Percentiles rank a stretch among this genome's conserved stretches.
Evolutionary conservation across 1,139 yeast species (phyloP).

Genomic region (Yarrowia galli): DNA sequence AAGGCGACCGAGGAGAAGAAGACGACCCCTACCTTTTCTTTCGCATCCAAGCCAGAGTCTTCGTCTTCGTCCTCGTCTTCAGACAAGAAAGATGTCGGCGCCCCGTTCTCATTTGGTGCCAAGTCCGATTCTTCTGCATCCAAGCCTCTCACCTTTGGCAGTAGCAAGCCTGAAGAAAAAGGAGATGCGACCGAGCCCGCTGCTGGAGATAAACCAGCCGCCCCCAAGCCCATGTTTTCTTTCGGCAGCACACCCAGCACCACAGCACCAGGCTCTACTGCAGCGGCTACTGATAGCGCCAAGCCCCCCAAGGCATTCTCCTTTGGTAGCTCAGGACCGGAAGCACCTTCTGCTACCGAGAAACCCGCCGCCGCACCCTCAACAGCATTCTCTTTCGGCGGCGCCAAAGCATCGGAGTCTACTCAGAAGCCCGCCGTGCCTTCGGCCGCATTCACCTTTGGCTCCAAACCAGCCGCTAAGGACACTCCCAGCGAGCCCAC

Average conservation of each 20-base stretch:
- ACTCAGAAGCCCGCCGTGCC: conserved; percentile 2
- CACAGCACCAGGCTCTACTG: not conserved
- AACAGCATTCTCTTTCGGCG: conserved; percentile 14
- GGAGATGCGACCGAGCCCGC: not conserved
- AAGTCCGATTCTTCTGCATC: conserved; percentile 3
- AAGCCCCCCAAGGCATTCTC: conserved; percentile 6
- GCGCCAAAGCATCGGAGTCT: not conserved
- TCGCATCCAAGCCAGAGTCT: conserved; percentile 16
- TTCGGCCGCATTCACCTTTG: conserved; percentile 6
- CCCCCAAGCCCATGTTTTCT: conserved; percentile 17
- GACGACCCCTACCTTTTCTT: not conserved
- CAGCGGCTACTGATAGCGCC: not conserved
- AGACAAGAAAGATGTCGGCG: too few species aligned
- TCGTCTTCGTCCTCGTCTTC: too few species aligned
- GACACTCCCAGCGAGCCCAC: not conserved
- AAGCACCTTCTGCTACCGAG: not conserved
- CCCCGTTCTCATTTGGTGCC: conserved; percentile 5
- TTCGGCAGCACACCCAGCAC: conserved; percentile 7
- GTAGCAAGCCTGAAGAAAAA: conserved; percentile 1
- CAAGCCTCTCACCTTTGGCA: not conserved
- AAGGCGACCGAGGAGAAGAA: not conserved
- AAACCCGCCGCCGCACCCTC: conserved; percentile 14
- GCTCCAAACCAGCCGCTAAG: not conserved
- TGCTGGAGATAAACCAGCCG: not conserved
- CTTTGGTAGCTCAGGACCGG: conserved; percentile 1